phyloP scores from a whole-genome alignment of 176 grass and related monocot species.

The Avena sativa region DNA sequence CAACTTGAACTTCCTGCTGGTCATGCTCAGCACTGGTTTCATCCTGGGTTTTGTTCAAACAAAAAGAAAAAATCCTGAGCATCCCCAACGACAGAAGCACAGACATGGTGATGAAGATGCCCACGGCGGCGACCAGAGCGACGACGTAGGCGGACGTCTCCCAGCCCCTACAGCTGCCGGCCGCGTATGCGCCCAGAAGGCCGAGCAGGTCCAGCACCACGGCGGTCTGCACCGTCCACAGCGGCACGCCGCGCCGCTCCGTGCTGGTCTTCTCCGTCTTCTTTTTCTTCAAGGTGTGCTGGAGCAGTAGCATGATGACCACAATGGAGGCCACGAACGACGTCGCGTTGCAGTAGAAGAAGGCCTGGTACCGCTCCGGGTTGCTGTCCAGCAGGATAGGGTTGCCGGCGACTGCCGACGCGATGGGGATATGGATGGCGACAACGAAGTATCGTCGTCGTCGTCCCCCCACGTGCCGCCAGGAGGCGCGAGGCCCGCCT shows the following conservation, averaged over 20 bases:
- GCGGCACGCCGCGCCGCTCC: too few species aligned
- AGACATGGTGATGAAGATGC: background rate
- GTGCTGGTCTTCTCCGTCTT: too few species aligned
- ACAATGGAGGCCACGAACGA: background rate
- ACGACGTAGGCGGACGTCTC: background rate
- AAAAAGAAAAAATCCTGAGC: too few species aligned
- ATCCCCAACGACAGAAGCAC: background rate
- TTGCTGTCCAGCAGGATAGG: background rate
- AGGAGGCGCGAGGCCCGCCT: conserved; percentile 37
- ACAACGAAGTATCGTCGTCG: too few species aligned
- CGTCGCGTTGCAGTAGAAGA: conserved; percentile 4
- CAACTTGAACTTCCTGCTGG: background rate
- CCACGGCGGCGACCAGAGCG: background rate
- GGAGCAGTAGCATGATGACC: background rate
- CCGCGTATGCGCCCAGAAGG: background rate
- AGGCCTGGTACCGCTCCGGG: background rate
- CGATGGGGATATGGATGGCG: too few species aligned
- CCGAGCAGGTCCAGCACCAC: background rate
- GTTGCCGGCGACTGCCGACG: background rate
- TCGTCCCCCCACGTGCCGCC: conserved; percentile 36
- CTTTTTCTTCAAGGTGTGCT: background rate
- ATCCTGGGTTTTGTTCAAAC: too few species aligned
- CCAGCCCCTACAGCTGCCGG: background rate
- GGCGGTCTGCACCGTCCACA: background rate
- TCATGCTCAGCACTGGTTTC: background rate